Evolutionary conservation across 2,329 filamentous ascomycete species (phyloP), one percentile per base, ranked within the genome.

Genomic region (Fonsecaea monophora): DNA sequence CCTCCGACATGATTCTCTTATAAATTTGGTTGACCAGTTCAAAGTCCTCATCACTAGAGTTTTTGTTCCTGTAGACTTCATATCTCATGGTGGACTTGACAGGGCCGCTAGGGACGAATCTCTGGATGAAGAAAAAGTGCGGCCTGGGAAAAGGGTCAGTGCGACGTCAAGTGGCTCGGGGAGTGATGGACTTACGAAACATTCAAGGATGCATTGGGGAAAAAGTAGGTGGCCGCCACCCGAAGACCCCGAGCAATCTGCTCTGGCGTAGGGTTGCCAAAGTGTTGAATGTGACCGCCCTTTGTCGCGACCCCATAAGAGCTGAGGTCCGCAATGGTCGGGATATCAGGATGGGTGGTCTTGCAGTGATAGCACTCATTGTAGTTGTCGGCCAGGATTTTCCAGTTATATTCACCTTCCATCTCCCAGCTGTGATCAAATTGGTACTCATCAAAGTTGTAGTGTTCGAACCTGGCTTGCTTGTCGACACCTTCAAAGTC

Each of bases 111-210:
- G 87, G 87, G 13, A 89, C 80, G 76, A 89, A 88, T 66, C 86
- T 81, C 74, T 89, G 86, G 64, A 88, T 84, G 79, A 87, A 87
- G 78, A 89, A 85, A 76, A 89, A 89, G 76, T 89, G 80, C 25
- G 85, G 82, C 15, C 84, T 85, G 13, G 6, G 45, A 13, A 13
- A 10, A 30, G 34, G 5, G 13, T 50, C 12, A 50, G 45, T 21
- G 25, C 8, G 30, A n/a, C 34, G 30, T 9, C 8, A 60, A 25
- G 6, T 4, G 9, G 18, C 12, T 4, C 21, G 15, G 35, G 35
- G 12, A 34, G 9, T 5, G 9, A 38, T 35, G 13, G 13, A 74
- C 73, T 70, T 69, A 78, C 73, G 74, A 73, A 37, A 77, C 74
- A 13, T 74, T 76, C 71, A 78, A 73, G 13, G 73, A 75, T 18